Conservation (phyloP, 306 rosid genomes). For the Coriaria nepalensis region DNA sequence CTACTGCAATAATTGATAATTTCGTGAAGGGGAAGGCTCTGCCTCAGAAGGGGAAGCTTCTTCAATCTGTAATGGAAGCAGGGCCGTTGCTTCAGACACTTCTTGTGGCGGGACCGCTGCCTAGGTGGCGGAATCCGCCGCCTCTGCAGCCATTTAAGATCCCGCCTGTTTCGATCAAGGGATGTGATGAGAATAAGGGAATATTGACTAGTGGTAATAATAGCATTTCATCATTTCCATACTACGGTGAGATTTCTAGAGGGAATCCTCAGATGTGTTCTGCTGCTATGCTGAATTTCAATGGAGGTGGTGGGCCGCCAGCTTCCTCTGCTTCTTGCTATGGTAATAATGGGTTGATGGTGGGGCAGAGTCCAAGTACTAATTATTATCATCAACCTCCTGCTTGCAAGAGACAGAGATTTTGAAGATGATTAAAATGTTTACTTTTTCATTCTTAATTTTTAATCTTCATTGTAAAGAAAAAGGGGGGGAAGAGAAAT, state of each 20-base stretch:
- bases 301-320: constrained; percentile 9
- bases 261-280: constrained; percentile 40
- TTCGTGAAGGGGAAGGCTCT: constrained; percentile 27
- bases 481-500: constrained; percentile 4
- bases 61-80: constrained; percentile 44
- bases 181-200: constrained; percentile 13
- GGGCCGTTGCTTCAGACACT: constrained; percentile 60
- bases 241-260: constrained; percentile 8
- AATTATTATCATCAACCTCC: constrained; percentile 17
- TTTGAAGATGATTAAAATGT: constrained; percentile 10
- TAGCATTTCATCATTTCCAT: constrained; percentile 5
- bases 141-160: constrained; percentile 31
- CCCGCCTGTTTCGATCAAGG: constrained; percentile 33
- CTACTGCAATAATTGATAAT: constrained; percentile 22
- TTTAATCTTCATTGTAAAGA: constrained; percentile 1
- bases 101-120: constrained; percentile 56
- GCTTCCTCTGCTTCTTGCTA: constrained; percentile 15
- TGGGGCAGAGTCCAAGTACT: constrained; percentile 9
- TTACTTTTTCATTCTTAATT: constrained; percentile 4
- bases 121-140: constrained; percentile 68
- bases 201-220: constrained; percentile 8
- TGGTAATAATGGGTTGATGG: constrained; percentile 14
- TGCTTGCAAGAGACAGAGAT: constrained; percentile 35
- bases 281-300: constrained; percentile 39
- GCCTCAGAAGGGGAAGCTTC: constrained; percentile 56